Evolutionary conservation across 805 yeast genomes (phyloP).

Genomic region (Ogataea nonfermentans): DNA sequence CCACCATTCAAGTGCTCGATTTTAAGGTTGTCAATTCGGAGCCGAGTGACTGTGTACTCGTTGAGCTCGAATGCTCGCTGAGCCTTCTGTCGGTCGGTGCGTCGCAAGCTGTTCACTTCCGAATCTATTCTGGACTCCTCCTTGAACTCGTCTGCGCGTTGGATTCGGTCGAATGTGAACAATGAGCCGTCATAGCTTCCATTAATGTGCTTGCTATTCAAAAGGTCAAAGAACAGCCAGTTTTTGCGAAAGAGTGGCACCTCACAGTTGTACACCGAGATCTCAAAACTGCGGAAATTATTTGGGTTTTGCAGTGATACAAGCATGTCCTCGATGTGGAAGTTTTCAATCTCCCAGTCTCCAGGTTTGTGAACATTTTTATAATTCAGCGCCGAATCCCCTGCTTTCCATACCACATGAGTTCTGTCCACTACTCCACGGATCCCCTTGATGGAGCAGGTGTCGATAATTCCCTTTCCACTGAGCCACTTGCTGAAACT

Average conservation of each 20-base stretch:
- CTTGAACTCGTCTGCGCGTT: conserved; percentile 49
- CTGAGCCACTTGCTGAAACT: conserved; percentile 85
- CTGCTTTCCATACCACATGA: conserved; percentile 77
- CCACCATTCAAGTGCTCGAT: conserved; percentile 91
- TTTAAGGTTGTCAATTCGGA: conserved; percentile 80
- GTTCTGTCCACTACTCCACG: conserved; percentile 93
- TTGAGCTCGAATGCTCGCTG: conserved; percentile 19
- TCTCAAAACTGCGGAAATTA: conserved; percentile 77
- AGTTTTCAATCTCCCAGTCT: conserved; percentile 87
- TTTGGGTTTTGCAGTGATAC: conserved; percentile 80
- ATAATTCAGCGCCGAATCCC: conserved; percentile 81
- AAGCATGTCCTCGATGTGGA: conserved; percentile 79
- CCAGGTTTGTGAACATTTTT: conserved; percentile 74
- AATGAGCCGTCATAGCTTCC: conserved; percentile 93
- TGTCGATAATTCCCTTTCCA: conserved; percentile 84
- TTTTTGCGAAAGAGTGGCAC: conserved; percentile 79
- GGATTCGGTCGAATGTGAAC: conserved; percentile 85
- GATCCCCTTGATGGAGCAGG: conserved; percentile 75
- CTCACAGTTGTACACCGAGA: conserved; percentile 86
- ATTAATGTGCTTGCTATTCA: conserved; percentile 79
- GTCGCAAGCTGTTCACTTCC: conserved; percentile 22
- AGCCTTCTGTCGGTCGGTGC: neutral
- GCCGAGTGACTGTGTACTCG: conserved; percentile 57
- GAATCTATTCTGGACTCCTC: conserved; percentile 29
- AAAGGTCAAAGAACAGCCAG: conserved; percentile 86